Base-by-base conservation (phyloP, 2,329 filamentous ascomycete genomes). In the Madurella fahalii region DNA sequence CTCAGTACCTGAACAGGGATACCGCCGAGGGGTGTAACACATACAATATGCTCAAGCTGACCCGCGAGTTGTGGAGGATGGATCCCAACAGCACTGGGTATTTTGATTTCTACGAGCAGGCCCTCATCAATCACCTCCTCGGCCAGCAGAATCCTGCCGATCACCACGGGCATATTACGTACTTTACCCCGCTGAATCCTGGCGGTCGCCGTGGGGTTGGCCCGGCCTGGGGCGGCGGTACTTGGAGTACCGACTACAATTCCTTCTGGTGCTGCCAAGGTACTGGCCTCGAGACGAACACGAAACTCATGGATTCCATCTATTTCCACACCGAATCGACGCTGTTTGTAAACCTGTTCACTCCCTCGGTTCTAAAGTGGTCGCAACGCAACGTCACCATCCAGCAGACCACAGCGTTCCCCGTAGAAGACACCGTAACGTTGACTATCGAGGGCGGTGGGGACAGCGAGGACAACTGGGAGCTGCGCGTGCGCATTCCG, bases 41-140 rank as follows among this genome's bases (percentile, higher is more conserved):
- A 0, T 80, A 80, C 63, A 81, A 81, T 60, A 81, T 81, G 78
- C 74, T 81, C 44, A 80, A 80, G 61, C 65, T 81, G 37, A 79
- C 78, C 0, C 71, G 77, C 1, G 77, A 80, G 52, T 69, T 81
- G 4, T 81, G 74, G 73, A 64, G 70, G 1, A 64, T 73, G 32
- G 68, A 76, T 30, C 75, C 76, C 0, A 64, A 58, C 0, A 67
- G 66, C 16, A 64, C 72, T 2, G 64, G 67, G 1, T 80, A 80
- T 63, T 79, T 81, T 58, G 77, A 81, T 64, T 81, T 71, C 59
- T 81, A 80, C 61, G 78, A 81, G 65, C 69, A 69, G 2, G 74
- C 76, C 0, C 60, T 80, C 13, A 63, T 79, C 51, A 80, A 80
- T 58, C 78, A 80, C 55, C 62, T 80, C 4, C 69, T 80, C 2